Base-by-base conservation (phyloP, 1,284 basidiomycete species). In the Testicularia cyperi region DNA sequence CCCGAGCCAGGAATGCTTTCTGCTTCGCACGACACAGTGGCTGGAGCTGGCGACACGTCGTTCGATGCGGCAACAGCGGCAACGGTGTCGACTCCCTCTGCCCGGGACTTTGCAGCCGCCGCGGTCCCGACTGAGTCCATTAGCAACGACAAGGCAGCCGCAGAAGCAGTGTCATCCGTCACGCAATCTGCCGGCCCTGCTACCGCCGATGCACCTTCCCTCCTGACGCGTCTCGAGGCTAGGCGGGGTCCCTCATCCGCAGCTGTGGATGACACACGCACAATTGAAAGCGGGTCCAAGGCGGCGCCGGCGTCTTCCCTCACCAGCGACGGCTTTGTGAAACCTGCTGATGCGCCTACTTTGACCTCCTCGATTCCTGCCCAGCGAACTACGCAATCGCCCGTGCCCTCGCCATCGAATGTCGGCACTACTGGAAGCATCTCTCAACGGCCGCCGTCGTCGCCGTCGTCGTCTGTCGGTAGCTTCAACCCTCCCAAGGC, bases 401-500 rank as follows among this genome's bases (percentile, higher is more conserved):
- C 56, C 7, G 47, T 46, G 21, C 21, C 49, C 5, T 49, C 42
- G 9, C 45, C 56, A 1, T 42, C 45, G 5, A 37, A 49, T 6
- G 27, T 27, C n/a, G n/a, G n/a, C n/a, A n/a, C n/a, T n/a, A n/a
- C n/a, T n/a, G n/a, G n/a, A n/a, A n/a, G n/a, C n/a, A n/a, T n/a
- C n/a, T n/a, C n/a, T n/a, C n/a, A n/a, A n/a, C 18, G 42, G 33
- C 10, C 48, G 49, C 52, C 52, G 10, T 37, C 43, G 23, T 55
- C 57, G 4, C 57, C 52, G 3, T 61, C 57, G 16, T 25, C 33
- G 6, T 40, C 38, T 7, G 21, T 32, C 22, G 31, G 24, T 7
- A n/a, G n/a, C n/a, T 61, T 61, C 46, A 61, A 61, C 21, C 57
- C 57, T 23, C 57, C 57, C 4, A 61, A 44, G 29, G 57, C 46